Evolutionary conservation across 192 early-diverging fungal species (phyloP), one percentile per base, ranked within the genome.

Genomic region (Dispira parvispora): DNA sequence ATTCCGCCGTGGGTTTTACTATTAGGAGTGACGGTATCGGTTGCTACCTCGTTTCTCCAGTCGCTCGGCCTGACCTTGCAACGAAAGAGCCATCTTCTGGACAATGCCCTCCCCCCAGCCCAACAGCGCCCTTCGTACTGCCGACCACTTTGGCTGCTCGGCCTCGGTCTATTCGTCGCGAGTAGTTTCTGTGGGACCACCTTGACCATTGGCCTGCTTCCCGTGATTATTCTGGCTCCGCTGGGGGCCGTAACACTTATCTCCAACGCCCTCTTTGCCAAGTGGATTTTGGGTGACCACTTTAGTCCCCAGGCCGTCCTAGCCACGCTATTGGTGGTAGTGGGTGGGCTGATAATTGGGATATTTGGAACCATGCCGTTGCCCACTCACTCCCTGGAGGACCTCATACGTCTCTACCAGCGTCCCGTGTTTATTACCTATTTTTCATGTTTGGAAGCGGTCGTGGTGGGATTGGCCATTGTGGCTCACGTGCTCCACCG

Each of bases 211-310:
- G 85, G 85, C 61, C 82, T 86, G 62, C 73, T 89, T 16, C 87
- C 87, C 2, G 84, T 89, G 18, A 81, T 87, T 63, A 85, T 87
- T 52, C 69, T 86, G 18, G 87, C 87, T 12, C 87, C 87, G 5
- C 68, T 89, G 61, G 84, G 84, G 3, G 84, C 87, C 11, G 79
- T 86, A 45, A 81, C 80, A 3, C 68, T 89, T 52, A 80, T 87
- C n/a, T 82, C 86, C 64, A 89, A 89, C 70, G 87, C 85, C 11
- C 71, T 86, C 1, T 87, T 86, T 74, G 85, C 87, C 9, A 70
- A 77, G 42, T 64, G 76, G 42, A 73, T 89, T 8, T 57, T 89
- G 26, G 73, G 71, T n/a, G 85, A 84, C 66, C 77, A 68, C 32
- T 87, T 89, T 74, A 76, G 75, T 8, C 73, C 65, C 32, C 76